Base-by-base conservation (phyloP, 441 rosid genomes). In the Euphorbia schlechtendalii region DNA sequence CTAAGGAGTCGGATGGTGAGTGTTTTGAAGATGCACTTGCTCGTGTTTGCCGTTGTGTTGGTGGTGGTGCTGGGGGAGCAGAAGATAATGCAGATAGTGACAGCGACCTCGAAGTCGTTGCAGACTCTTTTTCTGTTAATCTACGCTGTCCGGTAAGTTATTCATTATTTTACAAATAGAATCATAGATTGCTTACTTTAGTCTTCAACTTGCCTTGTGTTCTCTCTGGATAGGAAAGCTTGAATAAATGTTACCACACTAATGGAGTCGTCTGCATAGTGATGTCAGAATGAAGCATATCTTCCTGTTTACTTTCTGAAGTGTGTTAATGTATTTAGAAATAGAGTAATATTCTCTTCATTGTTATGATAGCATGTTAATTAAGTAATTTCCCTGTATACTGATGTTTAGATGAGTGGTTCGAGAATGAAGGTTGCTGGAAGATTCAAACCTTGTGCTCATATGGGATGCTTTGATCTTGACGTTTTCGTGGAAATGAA, bases 381-480 rank as follows among this genome's bases (percentile, higher is more conserved):
- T 60, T 5, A 52, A 38, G 24, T 30, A 54, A 70, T 53, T 61
- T 41, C 46, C 53, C 15, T 67, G 7, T 69, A 71, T 8, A 36
- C 11, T 66, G 63, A 70, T 75, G 57, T 24, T n/a, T 67, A 95
- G 99, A 88, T 86, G 93, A 95, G 99, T 74, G 98, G 97, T 64
- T 89, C 91, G 21, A 86, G 99, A 80, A 92, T 95, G 80, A 95
- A 88, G 74, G 84, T 89, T 59, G 97, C 99, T 64, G 99, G 99
- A 76, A 86, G 99, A 80, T 95, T 95, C 76, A 84, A 78, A 80
- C 88, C 97, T 53, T 95, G 99, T 78, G 82, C 67, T 58, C 99
- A 95, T 81, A 88, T 95, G 96, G 96, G 96, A 41, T 86, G 99
- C 76, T 95, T 95, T 72, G 99, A 95, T 80, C 95, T 95, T 67